Evolutionary conservation across 306 rosid species (phyloP).

Genomic region (Cicer arietinum): DNA sequence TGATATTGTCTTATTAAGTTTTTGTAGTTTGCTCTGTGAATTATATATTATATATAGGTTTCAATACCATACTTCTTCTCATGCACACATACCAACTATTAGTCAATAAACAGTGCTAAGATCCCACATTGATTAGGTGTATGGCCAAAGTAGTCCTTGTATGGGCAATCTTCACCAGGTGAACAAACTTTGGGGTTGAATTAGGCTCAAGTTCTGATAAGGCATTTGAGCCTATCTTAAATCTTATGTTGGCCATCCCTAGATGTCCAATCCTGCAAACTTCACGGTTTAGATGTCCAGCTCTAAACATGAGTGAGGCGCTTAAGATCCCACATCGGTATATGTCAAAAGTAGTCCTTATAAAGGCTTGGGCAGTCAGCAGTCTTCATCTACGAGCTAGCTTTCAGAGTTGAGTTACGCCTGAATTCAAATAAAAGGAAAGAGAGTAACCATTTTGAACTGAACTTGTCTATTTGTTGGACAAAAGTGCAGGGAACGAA

Average conservation of each 20-base stretch:
- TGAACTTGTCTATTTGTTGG: constrained; percentile 56
- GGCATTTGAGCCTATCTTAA: background rate
- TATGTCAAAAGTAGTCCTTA: background rate
- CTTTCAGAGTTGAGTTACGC: background rate
- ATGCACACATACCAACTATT: constrained; percentile 6
- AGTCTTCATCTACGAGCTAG: background rate
- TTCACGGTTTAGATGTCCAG: background rate
- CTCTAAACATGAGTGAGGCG: background rate
- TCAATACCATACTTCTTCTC: constrained; percentile 22
- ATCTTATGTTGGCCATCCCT: constrained; percentile 1
- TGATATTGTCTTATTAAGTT: background rate
- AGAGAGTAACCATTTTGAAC: constrained; percentile 30
- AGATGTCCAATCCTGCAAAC: background rate
- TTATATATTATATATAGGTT: background rate
- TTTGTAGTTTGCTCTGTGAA: constrained; percentile 32
- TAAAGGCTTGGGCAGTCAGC: background rate
- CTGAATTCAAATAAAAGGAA: constrained; percentile 2
- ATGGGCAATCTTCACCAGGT: background rate
- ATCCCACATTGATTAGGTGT: background rate
- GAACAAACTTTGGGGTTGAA: constrained; percentile 5
- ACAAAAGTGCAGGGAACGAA: constrained; percentile 99
- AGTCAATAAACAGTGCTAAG: background rate
- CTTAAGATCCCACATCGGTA: constrained; percentile 2
- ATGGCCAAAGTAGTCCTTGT: constrained; percentile 24
- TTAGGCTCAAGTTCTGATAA: background rate